phyloP scores from a whole-genome alignment of 208 protist genomes.

The Trypanosomatidae sp. region DNA sequence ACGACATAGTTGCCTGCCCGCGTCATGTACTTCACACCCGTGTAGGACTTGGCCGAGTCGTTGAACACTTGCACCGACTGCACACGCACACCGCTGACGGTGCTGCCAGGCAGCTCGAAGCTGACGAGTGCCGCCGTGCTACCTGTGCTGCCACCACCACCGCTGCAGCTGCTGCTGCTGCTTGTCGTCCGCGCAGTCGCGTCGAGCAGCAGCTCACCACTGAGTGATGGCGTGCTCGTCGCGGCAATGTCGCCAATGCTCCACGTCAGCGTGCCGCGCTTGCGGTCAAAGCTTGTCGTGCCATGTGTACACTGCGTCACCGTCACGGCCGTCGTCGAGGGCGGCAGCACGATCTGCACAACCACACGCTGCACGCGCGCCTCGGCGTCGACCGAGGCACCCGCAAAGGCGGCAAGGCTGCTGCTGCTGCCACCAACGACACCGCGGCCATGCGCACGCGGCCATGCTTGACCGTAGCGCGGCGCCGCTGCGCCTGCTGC shows the following conservation, averaged over 20 bases:
- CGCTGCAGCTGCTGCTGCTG: background rate
- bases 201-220: slow-evolving; percentile 52
- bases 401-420: too few relatives aligned
- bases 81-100: slow-evolving; percentile 50
- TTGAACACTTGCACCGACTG: slow-evolving; percentile 77
- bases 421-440: too few relatives aligned
- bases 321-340: slow-evolving; percentile 32
- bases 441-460: too few relatives aligned
- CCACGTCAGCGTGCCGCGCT: slow-evolving; percentile 52
- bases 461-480: too few relatives aligned
- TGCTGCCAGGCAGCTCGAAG: slow-evolving; percentile 63
- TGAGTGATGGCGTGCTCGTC: slow-evolving; percentile 40
- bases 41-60: slow-evolving; percentile 69
- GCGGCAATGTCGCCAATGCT: slow-evolving; percentile 49
- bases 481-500: too few relatives aligned
- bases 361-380: too few relatives aligned
- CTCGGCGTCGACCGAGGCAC: too few relatives aligned
- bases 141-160: background rate
- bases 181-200: background rate
- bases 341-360: slow-evolving; percentile 53
- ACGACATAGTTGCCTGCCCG: slow-evolving; percentile 69
- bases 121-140: slow-evolving; percentile 23
- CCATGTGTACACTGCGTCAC: slow-evolving; percentile 60
- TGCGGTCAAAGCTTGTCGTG: slow-evolving; percentile 54
- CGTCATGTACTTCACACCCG: slow-evolving; percentile 80